These are phyloP conservation scores for Fusarium setosum DNA, from an alignment of 2,329 filamentous ascomycete species.

Conservation along the genomic window DNA sequence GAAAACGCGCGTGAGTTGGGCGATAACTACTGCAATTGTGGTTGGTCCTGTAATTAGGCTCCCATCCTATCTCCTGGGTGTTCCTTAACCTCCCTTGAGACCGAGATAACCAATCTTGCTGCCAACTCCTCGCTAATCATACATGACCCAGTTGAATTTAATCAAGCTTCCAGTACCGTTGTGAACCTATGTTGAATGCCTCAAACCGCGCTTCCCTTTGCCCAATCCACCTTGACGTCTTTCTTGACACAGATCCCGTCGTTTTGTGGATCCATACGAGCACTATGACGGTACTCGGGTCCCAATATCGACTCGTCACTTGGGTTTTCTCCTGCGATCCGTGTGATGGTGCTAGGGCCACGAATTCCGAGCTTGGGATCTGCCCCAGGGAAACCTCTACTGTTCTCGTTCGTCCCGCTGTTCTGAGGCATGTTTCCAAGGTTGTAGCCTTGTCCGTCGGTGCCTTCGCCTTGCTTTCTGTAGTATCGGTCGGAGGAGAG, in stretches of 20 bases:
- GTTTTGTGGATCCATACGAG: background rate
- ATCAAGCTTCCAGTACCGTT: background rate
- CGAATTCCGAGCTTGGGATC: conserved; percentile 22
- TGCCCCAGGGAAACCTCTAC: conserved; percentile 16
- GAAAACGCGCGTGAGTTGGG: too few relatives aligned
- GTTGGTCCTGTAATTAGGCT: too few relatives aligned
- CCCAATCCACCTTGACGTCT: conserved; percentile 24
- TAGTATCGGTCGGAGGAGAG: conserved; percentile 25
- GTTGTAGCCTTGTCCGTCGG: conserved; percentile 30
- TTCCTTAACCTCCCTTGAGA: too few relatives aligned
- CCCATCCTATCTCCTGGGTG: too few relatives aligned
- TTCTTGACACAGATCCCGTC: conserved; percentile 19
- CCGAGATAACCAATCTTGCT: background rate
- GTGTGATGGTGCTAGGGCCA: conserved; percentile 21
- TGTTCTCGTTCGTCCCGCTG: background rate
- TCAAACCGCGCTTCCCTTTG: background rate
- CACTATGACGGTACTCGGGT: conserved; percentile 7
- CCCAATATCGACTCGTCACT: conserved; percentile 29
- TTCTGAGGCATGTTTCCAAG: background rate
- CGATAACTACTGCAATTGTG: too few relatives aligned
- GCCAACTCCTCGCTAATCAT: background rate
- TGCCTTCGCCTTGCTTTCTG: conserved; percentile 24
- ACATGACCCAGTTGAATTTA: background rate
- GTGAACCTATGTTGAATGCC: background rate
- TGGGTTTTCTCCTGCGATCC: conserved; percentile 23